Evolutionary conservation across 805 yeast genomes (phyloP).

Genomic region (Yamadazyma insecticola): DNA sequence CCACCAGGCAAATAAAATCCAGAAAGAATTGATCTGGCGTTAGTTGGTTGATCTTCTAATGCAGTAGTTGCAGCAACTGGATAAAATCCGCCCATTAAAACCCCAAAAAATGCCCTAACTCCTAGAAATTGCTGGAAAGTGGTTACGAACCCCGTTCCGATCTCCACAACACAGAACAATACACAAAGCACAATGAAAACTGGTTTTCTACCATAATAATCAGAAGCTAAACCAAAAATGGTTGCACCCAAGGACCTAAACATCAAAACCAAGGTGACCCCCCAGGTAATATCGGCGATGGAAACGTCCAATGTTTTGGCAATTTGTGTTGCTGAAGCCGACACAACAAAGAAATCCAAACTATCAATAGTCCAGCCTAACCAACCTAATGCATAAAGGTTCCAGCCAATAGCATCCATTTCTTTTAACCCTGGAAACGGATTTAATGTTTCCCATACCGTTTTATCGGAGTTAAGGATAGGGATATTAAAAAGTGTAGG

Average conservation of each 20-base stretch:
- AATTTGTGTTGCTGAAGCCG: conserved; percentile 48
- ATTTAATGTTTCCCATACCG: conserved; percentile 31
- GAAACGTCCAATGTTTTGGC: conserved; percentile 43
- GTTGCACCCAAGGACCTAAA: conserved; percentile 68
- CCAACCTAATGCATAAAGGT: conserved; percentile 55
- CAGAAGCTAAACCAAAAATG: conserved; percentile 58
- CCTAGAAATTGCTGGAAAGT: conserved; percentile 57
- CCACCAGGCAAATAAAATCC: conserved; percentile 48
- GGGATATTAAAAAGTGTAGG: conserved; percentile 36
- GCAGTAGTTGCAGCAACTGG: conserved; percentile 66
- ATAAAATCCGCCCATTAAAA: conserved; percentile 69
- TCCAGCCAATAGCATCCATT: conserved; percentile 45
- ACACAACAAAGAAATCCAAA: conserved; percentile 63
- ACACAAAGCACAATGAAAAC: conserved; percentile 52
- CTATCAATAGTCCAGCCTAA: conserved; percentile 71
- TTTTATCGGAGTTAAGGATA: conserved; percentile 1
- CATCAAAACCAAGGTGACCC: conserved; percentile 68
- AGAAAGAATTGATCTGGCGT: conserved; percentile 56
- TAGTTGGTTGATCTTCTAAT: conserved; percentile 57
- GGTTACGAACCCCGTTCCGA: conserved; percentile 63
- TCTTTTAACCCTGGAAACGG: conserved; percentile 40
- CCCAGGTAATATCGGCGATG: conserved; percentile 61
- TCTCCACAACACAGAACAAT: conserved; percentile 51
- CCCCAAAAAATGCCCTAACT: conserved; percentile 61
- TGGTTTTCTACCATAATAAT: conserved; percentile 63